phyloP scores from a whole-genome alignment of 2,329 filamentous ascomycete genomes.

The Ophiostoma pallidulum region DNA sequence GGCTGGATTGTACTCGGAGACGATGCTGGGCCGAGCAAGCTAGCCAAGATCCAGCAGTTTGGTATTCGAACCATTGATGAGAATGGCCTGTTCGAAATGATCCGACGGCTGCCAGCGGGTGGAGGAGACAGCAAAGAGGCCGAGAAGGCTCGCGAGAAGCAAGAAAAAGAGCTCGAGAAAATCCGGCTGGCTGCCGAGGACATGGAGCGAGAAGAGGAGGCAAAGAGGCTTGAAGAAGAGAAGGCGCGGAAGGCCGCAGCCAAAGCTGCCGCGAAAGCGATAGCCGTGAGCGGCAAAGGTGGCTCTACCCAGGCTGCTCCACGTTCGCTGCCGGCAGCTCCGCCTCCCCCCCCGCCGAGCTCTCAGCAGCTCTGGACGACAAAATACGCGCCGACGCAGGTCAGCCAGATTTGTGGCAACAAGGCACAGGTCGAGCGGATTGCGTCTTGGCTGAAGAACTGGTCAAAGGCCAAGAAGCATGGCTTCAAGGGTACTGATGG shows the following conservation, averaged over 20 bases:
- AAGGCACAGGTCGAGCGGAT: slow-evolving; percentile 84
- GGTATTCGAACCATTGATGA: slow-evolving; percentile 90
- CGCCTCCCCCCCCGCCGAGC: slow-evolving; percentile 31
- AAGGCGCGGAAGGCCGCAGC: slow-evolving; percentile 43
- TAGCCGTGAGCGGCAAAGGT: neutral
- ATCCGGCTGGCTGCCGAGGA: slow-evolving; percentile 70
- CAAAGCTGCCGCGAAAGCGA: slow-evolving; percentile 30
- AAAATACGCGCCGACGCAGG: slow-evolving; percentile 81
- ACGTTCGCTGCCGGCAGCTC: slow-evolving; percentile 21
- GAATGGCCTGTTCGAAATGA: slow-evolving; percentile 80
- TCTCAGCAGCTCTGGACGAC: slow-evolving; percentile 70
- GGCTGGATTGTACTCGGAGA: slow-evolving; percentile 84
- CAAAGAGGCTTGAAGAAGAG: slow-evolving; percentile 40
- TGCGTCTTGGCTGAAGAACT: slow-evolving; percentile 75
- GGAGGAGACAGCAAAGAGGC: slow-evolving; percentile 85
- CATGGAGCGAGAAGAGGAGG: slow-evolving; percentile 74
- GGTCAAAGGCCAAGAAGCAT: slow-evolving; percentile 67
- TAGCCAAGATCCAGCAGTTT: slow-evolving; percentile 71
- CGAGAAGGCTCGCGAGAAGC: slow-evolving; percentile 75
- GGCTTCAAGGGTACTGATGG: slow-evolving; percentile 85
- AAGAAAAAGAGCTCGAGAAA: slow-evolving; percentile 74
- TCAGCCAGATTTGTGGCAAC: slow-evolving; percentile 90
- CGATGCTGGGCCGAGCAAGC: slow-evolving; percentile 88
- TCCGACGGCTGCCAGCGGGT: slow-evolving; percentile 68
- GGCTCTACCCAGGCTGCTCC: neutral